Conservation (phyloP, 257 asterid genomes). For the Nemophila menziesii region DNA sequence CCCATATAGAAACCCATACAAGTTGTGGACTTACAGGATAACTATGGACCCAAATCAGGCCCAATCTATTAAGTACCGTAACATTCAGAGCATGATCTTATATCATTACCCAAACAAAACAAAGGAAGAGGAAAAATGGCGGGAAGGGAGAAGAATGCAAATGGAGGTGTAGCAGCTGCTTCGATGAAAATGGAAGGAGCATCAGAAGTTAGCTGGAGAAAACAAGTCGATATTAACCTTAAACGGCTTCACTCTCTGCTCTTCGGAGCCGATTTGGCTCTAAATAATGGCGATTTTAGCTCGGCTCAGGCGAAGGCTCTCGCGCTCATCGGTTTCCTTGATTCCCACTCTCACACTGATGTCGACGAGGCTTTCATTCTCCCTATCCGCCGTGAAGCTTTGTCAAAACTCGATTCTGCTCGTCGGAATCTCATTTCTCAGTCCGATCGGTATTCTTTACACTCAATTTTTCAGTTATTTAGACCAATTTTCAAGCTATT, state of each 20-base stretch:
- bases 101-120: background rate
- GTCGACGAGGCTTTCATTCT: conserved; percentile 59
- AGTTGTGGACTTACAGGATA: too few species aligned
- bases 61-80: background rate
- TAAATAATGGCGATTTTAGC: conserved; percentile 59
- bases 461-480: too few species aligned
- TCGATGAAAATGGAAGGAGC: conserved; percentile 19
- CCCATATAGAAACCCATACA: too few species aligned
- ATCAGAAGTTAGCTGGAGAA: conserved; percentile 49
- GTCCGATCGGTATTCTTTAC: conserved; percentile 53
- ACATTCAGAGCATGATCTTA: background rate
- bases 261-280: conserved; percentile 71
- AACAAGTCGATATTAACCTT: conserved; percentile 61
- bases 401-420: conserved; percentile 51
- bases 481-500: too few species aligned
- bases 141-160: conserved; percentile 41
- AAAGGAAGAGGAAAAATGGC: conserved; percentile 32
- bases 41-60: background rate
- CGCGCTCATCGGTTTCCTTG: conserved; percentile 85
- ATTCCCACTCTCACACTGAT: conserved; percentile 54
- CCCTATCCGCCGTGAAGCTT: conserved; percentile 80
- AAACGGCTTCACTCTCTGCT: conserved; percentile 79
- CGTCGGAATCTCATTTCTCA: conserved; percentile 44
- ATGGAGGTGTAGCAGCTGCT: conserved; percentile 10
- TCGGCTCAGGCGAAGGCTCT: conserved; percentile 61